Conservation (phyloP, 345 rosid genomes). For the Ailanthus altissimus region DNA sequence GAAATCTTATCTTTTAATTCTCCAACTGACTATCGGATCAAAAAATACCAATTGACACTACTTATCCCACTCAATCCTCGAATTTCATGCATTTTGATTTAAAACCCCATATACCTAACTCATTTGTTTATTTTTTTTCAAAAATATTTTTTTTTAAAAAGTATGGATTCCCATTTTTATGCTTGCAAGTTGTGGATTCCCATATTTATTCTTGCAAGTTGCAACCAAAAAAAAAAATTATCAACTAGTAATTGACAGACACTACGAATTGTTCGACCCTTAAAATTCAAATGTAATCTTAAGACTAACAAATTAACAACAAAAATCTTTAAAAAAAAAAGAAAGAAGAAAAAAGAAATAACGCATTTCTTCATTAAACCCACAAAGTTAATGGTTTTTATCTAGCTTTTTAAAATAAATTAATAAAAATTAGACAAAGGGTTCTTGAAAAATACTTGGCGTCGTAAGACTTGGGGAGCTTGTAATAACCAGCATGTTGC, state of each 20-base stretch:
- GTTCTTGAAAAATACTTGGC: slow-evolving; percentile 56
- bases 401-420: background rate
- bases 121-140: too few species aligned
- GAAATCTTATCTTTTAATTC: background rate
- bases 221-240: too few species aligned
- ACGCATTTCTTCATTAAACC: background rate
- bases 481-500: slow-evolving; percentile 95
- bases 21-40: background rate
- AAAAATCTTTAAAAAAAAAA: background rate
- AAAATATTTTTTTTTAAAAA: too few species aligned
- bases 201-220: too few species aligned
- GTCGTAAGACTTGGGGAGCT: slow-evolving; percentile 70
- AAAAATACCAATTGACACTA: too few species aligned
- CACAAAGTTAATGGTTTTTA: too few species aligned
- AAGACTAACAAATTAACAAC: background rate
- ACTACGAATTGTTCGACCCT: background rate
- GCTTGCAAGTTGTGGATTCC: too few species aligned
- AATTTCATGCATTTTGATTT: background rate
- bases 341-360: background rate
- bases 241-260: background rate
- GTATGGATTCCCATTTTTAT: too few species aligned
- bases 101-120: too few species aligned
- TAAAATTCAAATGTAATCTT: background rate
- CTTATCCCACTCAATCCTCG: background rate
- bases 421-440: background rate